These are phyloP conservation scores for Ehretia macrophylla DNA, from an alignment of 257 asterid species.

Conservation along the genomic window DNA sequence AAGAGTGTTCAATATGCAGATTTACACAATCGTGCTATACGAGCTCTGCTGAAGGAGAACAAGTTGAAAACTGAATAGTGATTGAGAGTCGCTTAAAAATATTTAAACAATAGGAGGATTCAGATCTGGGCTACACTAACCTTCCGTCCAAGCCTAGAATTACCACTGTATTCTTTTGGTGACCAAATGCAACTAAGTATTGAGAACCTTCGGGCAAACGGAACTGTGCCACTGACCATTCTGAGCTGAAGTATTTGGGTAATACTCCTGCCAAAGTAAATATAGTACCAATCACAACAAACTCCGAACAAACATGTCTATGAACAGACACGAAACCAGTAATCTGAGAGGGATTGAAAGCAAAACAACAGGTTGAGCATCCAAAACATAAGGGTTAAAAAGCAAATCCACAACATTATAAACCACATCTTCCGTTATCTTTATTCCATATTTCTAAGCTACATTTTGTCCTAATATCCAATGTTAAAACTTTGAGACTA, in stretches of 20 bases:
- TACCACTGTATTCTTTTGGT: conserved; percentile 71
- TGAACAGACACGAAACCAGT: background rate
- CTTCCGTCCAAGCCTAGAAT: conserved; percentile 96
- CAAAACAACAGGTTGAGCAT: no score
- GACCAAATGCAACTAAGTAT: conserved; percentile 79
- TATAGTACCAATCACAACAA: background rate
- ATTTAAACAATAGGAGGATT: background rate
- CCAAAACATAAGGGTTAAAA: no score
- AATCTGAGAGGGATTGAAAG: no score
- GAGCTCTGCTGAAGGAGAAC: no score
- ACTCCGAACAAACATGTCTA: background rate
- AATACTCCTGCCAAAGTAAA: conserved; percentile 59
- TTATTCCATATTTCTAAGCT: no score
- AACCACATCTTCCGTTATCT: no score
- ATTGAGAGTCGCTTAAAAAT: background rate
- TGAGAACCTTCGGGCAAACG: conserved; percentile 84
- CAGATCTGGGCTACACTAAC: conserved; percentile 21
- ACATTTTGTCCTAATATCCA: no score
- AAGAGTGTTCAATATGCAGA: background rate
- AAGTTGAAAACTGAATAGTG: no score
- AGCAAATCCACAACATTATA: no score
- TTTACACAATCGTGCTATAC: no score
- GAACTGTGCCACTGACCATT: conserved; percentile 96
- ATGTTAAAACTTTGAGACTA: no score
- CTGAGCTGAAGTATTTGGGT: conserved; percentile 93